Percentiles rank a stretch among this genome's conserved stretches.
These are phyloP conservation scores for Suhomyces chickasaworum DNA, from an alignment of 1,139 yeast genomes.

Conservation along the genomic window DNA sequence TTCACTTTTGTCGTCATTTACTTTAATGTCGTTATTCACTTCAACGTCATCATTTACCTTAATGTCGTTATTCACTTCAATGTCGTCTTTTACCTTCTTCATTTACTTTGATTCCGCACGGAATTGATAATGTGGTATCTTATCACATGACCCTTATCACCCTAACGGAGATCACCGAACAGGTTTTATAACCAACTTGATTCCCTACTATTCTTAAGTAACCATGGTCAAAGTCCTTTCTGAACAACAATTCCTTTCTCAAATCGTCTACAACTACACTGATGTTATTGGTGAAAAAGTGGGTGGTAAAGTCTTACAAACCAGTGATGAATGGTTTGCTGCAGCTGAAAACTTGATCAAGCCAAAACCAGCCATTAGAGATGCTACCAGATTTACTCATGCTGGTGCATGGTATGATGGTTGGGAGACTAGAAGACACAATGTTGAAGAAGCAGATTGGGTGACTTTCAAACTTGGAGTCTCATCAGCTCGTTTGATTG, in stretches of 20 bases:
- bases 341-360: constrained; percentile 86
- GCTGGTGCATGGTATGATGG: constrained; percentile 98
- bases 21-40: no score
- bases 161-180: constrained; percentile 6
- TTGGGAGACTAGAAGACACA: constrained; percentile 97
- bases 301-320: constrained; percentile 70
- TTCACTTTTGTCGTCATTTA: no score
- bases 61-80: no score
- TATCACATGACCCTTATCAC: constrained; percentile 3
- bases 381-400: constrained; percentile 73
- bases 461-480: constrained; percentile 84
- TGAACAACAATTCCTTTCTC: constrained; percentile 46
- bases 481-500: constrained; percentile 73
- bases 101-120: neutral
- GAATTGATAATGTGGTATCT: neutral
- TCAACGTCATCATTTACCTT: no score
- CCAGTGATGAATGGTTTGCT: constrained; percentile 94
- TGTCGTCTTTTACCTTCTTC: no score
- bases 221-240: constrained; percentile 33
- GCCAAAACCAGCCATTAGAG: constrained; percentile 77
- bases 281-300: constrained; percentile 83
- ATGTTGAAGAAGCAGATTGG: constrained; percentile 81
- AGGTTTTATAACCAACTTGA: neutral
- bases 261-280: constrained; percentile 52
- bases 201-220: neutral